Conservation (phyloP, 1,284 basidiomycete genomes). For the Heliocybe sulcata region DNA sequence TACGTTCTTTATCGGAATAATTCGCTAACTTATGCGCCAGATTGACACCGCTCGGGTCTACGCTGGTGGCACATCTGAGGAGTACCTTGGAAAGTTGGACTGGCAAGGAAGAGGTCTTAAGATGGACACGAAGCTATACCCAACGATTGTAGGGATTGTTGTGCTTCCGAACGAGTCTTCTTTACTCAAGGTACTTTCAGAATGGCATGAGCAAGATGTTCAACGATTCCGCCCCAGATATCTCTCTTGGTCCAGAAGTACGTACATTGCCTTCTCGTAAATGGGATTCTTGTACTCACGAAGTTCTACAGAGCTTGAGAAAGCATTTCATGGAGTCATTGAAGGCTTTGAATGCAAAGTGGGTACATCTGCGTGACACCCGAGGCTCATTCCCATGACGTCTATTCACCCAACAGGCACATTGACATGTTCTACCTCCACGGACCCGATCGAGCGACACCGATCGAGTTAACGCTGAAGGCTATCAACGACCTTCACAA, state of each 20-base stretch:
- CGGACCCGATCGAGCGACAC: conserved; percentile 31
- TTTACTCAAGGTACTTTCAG: background rate
- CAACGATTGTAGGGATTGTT: background rate
- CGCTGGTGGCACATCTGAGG: conserved; percentile 19
- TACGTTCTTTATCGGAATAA: background rate
- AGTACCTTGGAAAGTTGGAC: conserved; percentile 10
- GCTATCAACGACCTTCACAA: conserved; percentile 33
- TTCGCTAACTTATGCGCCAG: conserved; percentile 1
- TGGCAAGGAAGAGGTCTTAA: background rate
- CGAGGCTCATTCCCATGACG: background rate
- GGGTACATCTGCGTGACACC: background rate
- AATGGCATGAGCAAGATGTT: background rate
- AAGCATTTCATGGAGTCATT: conserved; percentile 1
- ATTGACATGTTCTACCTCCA: conserved; percentile 29
- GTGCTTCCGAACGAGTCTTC: background rate
- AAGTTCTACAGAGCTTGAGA: background rate
- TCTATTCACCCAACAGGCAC: background rate
- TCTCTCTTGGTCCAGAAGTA: background rate
- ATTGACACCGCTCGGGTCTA: conserved; percentile 29
- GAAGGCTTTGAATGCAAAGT: background rate
- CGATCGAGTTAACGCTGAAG: conserved; percentile 30
- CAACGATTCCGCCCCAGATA: background rate
- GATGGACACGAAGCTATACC: conserved; percentile 5
- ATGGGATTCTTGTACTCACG: background rate
- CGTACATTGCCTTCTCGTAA: background rate